These are phyloP conservation scores for Mycena indigotica DNA, from an alignment of 768 basidiomycete species.

Conservation along the genomic window DNA sequence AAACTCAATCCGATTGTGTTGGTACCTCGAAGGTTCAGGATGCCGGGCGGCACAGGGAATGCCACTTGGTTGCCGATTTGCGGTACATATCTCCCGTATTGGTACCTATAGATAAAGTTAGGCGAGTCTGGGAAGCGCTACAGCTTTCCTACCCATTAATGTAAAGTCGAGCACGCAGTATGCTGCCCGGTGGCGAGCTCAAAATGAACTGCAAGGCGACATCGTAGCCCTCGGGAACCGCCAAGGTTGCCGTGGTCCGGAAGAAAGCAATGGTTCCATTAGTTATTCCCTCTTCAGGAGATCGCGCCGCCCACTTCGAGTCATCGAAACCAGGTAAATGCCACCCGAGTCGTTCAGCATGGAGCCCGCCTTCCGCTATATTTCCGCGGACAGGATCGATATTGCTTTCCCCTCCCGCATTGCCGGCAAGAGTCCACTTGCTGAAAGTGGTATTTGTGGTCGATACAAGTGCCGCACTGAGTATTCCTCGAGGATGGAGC, in stretches of 20 bases:
- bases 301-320: slow-evolving; percentile 26
- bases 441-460: slow-evolving; percentile 31
- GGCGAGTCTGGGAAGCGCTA: neutral
- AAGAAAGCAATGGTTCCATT: slow-evolving; percentile 54
- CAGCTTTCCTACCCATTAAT: slow-evolving; percentile 16
- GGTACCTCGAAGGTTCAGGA: slow-evolving; percentile 15
- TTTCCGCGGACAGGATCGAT: slow-evolving; percentile 41
- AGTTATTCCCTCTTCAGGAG: slow-evolving; percentile 24
- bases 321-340: slow-evolving; percentile 43
- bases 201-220: slow-evolving; percentile 24
- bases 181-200: slow-evolving; percentile 5
- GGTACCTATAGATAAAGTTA: neutral
- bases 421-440: slow-evolving; percentile 50
- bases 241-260: slow-evolving; percentile 51
- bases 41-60: slow-evolving; percentile 20
- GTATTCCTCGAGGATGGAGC: slow-evolving; percentile 33
- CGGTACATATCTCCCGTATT: slow-evolving; percentile 19
- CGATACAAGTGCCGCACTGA: slow-evolving; percentile 26
- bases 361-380: slow-evolving; percentile 48
- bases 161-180: slow-evolving; percentile 15
- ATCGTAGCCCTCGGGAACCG: slow-evolving; percentile 48
- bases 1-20: slow-evolving; percentile 19
- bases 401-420: slow-evolving; percentile 45
- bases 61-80: slow-evolving; percentile 20
- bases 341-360: slow-evolving; percentile 49